A percentile compares a stretch with the other conserved stretches of the same genome.
Conservation (phyloP, 2,329 filamentous ascomycete genomes). For the Ceratocystis eucalypticola region DNA sequence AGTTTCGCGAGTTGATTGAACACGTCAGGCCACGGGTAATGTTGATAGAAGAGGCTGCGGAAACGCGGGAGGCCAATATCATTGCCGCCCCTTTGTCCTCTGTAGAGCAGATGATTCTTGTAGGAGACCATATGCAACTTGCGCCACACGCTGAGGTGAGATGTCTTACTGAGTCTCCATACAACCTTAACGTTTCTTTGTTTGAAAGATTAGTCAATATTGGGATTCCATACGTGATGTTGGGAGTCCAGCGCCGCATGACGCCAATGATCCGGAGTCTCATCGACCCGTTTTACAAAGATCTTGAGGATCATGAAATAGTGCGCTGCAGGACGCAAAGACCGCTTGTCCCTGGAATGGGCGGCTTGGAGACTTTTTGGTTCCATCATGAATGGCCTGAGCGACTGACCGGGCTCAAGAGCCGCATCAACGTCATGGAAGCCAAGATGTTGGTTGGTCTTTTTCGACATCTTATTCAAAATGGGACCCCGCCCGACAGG, state of each 20-base stretch:
- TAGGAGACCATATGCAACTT: constrained; percentile 73
- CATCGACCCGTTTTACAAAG: constrained; percentile 36
- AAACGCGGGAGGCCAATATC: constrained; percentile 54
- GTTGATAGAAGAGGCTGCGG: constrained; percentile 68
- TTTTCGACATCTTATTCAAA: constrained; percentile 56
- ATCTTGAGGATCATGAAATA: constrained; percentile 32
- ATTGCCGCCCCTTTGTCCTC: constrained; percentile 38
- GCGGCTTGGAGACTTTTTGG: constrained; percentile 28
- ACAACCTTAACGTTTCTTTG: constrained; percentile 57
- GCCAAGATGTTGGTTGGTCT: constrained; percentile 64
- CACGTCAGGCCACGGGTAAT: constrained; percentile 53
- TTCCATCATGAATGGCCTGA: constrained; percentile 48
- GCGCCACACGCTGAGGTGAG: constrained; percentile 52
- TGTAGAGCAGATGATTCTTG: constrained; percentile 40
- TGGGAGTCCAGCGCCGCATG: constrained; percentile 55
- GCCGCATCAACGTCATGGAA: constrained; percentile 56
- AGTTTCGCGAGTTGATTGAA: constrained; percentile 59
- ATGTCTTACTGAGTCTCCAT: constrained; percentile 46
- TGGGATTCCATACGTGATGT: constrained; percentile 46
- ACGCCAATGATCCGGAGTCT: constrained; percentile 33
- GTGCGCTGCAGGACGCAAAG: constrained; percentile 27
- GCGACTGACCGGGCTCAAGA: constrained; percentile 46
- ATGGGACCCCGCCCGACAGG: constrained; percentile 43
- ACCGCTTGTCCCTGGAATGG: constrained; percentile 35
- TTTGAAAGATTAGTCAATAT: constrained; percentile 67